Base-by-base conservation (phyloP, 225 moss, liverwort and hornwort genomes). In the Lunularia cruciata region DNA sequence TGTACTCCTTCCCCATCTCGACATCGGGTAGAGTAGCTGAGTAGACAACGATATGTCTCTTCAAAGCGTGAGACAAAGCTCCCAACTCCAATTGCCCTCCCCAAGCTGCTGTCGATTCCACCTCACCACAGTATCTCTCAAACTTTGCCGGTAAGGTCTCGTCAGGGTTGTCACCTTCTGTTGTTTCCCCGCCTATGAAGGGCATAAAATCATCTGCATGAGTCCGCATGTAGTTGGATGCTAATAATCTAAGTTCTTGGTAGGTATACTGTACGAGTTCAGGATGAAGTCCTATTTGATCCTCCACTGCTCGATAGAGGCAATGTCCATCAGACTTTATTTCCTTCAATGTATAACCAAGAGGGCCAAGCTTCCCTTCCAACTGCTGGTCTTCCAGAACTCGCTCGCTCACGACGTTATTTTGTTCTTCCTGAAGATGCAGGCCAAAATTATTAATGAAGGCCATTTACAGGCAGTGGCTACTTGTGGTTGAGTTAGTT, bases 271-370 rank as follows among this genome's bases (percentile, higher is more conserved):
- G 60, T 55, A 78, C 81, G 37, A 76, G 70, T 35, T 86, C 81
- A 58, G 83, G 79, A 30, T 84, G 60, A 56, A 89, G 33, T n/a
- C 68, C 59, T 52, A 98, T 80, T 75, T 98, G 98, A 76, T 98
- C 87, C 75, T 91, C 91, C 1, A 98, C 93, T 57, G 91, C 98
- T 42, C 93, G 86, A 60, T 93, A 98, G 3, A 98, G 70, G 49
- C 98, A 98, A 63, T 98, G 98, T 1, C 98, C 98, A 74, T 98
- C 98, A 33, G 98, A 83, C 58, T 93, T 98, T 2, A 98, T 85
- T 73, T 98, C 98, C 81, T 91, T 91, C 19, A 93, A 47, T 7
- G 74, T 72, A 23, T 88, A 85, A 18, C 91, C 91, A 55, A 98
- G 83, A 11, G 89, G 88, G 40, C 62, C 74, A 67, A 98, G 89